Base-by-base conservation (phyloP, 495 filamentous ascomycete species). In the Chaetomium cochliodes region DNA sequence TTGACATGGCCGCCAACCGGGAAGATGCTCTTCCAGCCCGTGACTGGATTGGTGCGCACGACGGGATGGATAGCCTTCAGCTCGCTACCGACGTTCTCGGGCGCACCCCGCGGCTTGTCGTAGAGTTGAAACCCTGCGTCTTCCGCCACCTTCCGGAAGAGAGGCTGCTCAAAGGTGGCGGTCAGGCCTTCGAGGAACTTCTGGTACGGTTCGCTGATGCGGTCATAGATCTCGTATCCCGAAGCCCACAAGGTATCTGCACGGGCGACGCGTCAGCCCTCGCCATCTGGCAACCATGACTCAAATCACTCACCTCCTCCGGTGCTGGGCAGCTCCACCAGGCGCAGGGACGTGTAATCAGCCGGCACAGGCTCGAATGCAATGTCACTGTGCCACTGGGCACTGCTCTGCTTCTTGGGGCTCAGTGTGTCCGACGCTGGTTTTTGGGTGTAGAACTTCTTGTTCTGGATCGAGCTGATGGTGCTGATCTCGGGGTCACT, bases 171-270 rank as follows among this genome's bases (percentile, higher is more conserved):
- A 67, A 86, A 90, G 2, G 87, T 90, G 8, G 84, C 87, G 0
- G 86, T 88, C 16, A 93, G 75, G 0, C 73, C 67, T 62, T 92
- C 88, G 42, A 92, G 78, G 74, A 90, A 91, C 54, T 80, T 79
- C 65, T 86, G 86, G 70, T 87, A 88, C 0, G 87, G 81, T 49
- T 84, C 71, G 3, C 83, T 87, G 64, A 92, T 74, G 2, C 87
- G 82, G 70, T 92, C 90, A 70, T 89, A 92, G 16, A 91, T 78
- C 61, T 92, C 89, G 66, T 91, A 92, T 1, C 86, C 87, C 0
- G 82, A 86, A 0, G 87, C 88, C 86, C 85, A 91, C 4, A 92
- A 80, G 0, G 69, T 76, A 53, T 75, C 69, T 65, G 20, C 0
- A 23, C 9, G 11, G 18, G 50, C 11, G 2, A 11, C 0, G 3